Conservation (phyloP, 164 flowering plant genomes). For the Macadamia tetraphylla region DNA sequence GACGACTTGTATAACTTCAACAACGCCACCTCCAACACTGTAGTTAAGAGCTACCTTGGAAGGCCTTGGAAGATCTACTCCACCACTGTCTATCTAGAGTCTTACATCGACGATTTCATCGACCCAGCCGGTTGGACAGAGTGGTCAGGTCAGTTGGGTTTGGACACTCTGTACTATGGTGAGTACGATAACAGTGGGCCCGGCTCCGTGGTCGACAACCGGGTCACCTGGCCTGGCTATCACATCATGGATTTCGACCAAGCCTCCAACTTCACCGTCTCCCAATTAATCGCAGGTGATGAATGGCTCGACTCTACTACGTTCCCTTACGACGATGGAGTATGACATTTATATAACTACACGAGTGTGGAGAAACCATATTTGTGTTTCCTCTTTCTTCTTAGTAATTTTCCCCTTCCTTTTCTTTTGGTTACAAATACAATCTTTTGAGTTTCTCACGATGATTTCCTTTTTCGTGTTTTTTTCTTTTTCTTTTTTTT, state of each 20-base stretch:
- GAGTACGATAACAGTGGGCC: conserved; percentile 68
- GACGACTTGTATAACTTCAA: conserved; percentile 39
- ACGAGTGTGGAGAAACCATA: too few relatives aligned
- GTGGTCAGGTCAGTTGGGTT: conserved; percentile 44
- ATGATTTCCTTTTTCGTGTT: too few relatives aligned
- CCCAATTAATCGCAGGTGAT: conserved; percentile 51
- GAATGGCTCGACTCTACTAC: conserved; percentile 74
- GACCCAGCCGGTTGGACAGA: conserved; percentile 55
- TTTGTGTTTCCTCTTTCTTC: too few relatives aligned
- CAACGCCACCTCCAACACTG: conserved; percentile 10
- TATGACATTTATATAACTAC: conserved; percentile 16
- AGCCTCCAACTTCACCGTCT: conserved; percentile 58
- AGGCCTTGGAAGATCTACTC: conserved; percentile 77
- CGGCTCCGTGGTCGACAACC: conserved; percentile 3
- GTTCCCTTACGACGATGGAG: conserved; percentile 66
- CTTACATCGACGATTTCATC: conserved; percentile 62
- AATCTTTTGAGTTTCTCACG: too few relatives aligned
- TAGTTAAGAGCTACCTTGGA: conserved; percentile 60
- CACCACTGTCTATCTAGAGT: conserved; percentile 49
- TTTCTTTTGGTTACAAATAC: too few relatives aligned
- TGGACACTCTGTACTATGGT: conserved; percentile 63
- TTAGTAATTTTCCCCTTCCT: too few relatives aligned
- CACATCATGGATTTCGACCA: conserved; percentile 57
- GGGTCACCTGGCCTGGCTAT: conserved; percentile 49
- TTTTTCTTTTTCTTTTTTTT: too few relatives aligned